Evolutionary conservation across 148 eudicot species (phyloP), one percentile per base, ranked within the genome.

Genomic region (Camellia sinensis): DNA sequence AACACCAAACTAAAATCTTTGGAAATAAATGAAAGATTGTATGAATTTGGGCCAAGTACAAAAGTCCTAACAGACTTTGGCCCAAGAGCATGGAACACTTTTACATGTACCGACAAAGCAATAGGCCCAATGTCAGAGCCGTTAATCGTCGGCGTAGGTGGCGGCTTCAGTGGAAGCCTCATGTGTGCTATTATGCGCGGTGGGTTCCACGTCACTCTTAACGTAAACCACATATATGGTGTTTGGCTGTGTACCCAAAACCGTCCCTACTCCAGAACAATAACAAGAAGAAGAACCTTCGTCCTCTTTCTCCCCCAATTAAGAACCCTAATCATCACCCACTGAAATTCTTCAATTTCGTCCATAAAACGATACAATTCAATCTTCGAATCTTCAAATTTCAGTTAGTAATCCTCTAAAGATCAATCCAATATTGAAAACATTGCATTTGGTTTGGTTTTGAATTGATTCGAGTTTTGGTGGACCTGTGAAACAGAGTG

Each of bases 201-300:
- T 71, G 57, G 17, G 45, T 7, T 53, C 19, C 44, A 22, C 3
- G 41, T 8, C 8, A 3, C 56, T 40, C 54, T 46, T 63, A 48
- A 22, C 79, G 57, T 76, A 4, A 60, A 21, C 68, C 78, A 15
- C 78, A 17, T 12, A 54, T 12, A 68, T 5, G 78, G 8, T 18
- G 14, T 18, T 59, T 6, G 44, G n/a, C 15, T 3, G 37, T 29
- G 1, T 29, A 29, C 67, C 52, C 52, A 29, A 75, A 77, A 77
- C 71, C 48, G 59, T 64, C 44, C 43, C 60, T 3, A 48, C 52
- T 64, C 59, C 37, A 29, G 37, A 29, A 29, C 37, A 29, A 29
- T 29, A 29, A 29, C 37, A 29, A 29, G 37, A 1, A 29, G 37
- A 76, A 77, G 59, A 29, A 37, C 21, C 43, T 48, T 63, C 59